Base-by-base conservation (phyloP, 257 asterid species). In the Oldenlandia corymbosa region DNA sequence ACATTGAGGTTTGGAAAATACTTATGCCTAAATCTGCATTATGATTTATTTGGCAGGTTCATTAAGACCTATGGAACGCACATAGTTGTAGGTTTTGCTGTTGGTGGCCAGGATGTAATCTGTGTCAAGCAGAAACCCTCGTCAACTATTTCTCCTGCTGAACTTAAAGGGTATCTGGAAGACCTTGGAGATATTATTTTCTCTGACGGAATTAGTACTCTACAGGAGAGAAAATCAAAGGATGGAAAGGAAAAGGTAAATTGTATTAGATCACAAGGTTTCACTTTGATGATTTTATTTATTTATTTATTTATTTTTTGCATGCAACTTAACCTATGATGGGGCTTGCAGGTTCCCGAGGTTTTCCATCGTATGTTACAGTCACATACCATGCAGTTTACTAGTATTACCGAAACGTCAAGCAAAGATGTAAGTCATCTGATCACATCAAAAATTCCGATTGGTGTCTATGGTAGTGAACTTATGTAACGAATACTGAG, bases 81-180 rank as follows among this genome's bases (percentile, higher is more conserved):
- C 73, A 84, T 93, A 72, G 83, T 90, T 28, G 94, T 85, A 72
- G 97, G 97, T 68, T 80, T 93, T 88, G 97, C 88, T 48, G 84
- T 93, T 72, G 99, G 99, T 64, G 99, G 99, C 69, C 99, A 93
- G 82, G 96, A 93, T 79, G 76, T 93, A 75, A 81, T 90, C 64
- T 93, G 99, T 74, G 89, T 87, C 67, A 93, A 93, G 80, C 99
- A 90, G 73, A 87, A 74, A 78, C 78, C 96, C 16, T 80, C 95
- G 26, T 93, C 99, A 60, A 74, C 80, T 14, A 80, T 93, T 62
- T 90, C 97, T 64, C 87, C 97, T 8, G 81, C 95, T 76, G 99
- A 93, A 68, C 94, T 93, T 62, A 90, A 90, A 75, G 95, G 88
- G 53, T 78, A 85, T 73, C 69, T 93, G 82, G 99, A 93, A 62